Percentiles rank a stretch among this genome's conserved stretches.
Conservation (phyloP, 2,329 filamentous ascomycete genomes). For the Tolypocladium cylindrosporum region DNA sequence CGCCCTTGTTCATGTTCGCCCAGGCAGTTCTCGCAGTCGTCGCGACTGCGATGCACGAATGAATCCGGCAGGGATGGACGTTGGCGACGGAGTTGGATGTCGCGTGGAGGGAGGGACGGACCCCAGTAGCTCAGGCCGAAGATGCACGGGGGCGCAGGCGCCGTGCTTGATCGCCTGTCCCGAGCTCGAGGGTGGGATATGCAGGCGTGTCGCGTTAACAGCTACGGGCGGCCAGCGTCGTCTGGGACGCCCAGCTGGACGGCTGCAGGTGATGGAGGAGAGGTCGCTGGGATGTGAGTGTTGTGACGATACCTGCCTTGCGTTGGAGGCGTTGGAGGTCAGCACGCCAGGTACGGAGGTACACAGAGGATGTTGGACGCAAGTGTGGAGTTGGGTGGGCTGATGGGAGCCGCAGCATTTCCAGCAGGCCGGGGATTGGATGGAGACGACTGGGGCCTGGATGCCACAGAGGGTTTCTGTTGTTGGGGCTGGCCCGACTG, state of each 20-base stretch:
- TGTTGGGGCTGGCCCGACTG: too few relatives aligned
- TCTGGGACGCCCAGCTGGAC: not conserved
- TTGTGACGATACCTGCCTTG: not conserved
- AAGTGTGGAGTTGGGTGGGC: not conserved
- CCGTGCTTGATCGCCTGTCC: not conserved
- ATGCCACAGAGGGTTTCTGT: too few relatives aligned
- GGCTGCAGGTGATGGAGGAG: not conserved
- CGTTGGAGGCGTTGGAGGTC: not conserved
- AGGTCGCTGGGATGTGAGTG: not conserved
- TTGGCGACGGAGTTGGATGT: not conserved
- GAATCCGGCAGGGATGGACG: not conserved
- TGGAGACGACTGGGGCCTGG: not conserved
- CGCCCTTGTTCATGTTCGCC: slow-evolving; percentile 17
- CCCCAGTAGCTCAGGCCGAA: not conserved
- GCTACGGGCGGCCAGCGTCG: not conserved
- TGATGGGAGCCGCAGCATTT: not conserved
- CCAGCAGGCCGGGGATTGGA: not conserved
- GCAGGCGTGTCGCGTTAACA: not conserved
- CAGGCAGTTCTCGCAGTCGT: not conserved
- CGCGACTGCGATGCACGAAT: not conserved
- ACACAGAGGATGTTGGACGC: not conserved
- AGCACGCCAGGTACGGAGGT: not conserved
- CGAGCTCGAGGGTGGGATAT: not conserved
- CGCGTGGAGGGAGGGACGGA: not conserved
- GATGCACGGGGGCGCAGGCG: not conserved